phyloP scores from a whole-genome alignment of 441 rosid genomes.

The Erodium texanum region DNA sequence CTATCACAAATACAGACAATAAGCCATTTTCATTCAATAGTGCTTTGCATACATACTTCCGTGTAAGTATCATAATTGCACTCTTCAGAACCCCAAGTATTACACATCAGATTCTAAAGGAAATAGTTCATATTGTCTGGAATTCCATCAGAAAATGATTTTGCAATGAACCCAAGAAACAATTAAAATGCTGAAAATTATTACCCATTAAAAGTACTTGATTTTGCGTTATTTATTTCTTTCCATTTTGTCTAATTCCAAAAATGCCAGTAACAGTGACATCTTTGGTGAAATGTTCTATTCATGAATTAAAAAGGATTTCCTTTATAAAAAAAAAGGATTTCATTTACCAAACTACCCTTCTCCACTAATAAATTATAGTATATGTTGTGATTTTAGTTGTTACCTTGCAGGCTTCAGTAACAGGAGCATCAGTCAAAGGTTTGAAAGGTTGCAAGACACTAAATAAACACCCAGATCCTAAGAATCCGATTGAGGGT shows the following conservation, averaged over 20 bases:
- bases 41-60: conserved; percentile 85
- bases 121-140: not conserved
- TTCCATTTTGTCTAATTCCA: too few species aligned
- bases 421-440: conserved; percentile 53
- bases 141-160: not conserved
- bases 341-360: not conserved
- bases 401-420: conserved; percentile 59
- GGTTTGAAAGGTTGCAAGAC: conserved; percentile 90
- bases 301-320: not conserved
- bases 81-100: conserved; percentile 11
- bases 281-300: too few species aligned
- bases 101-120: not conserved
- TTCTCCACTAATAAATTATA: not conserved
- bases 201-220: not conserved
- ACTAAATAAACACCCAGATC: conserved; percentile 86
- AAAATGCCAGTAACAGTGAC: too few species aligned
- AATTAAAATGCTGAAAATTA: not conserved
- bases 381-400: conserved; percentile 8
- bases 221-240: not conserved
- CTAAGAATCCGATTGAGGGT: conserved; percentile 68
- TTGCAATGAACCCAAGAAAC: not conserved
- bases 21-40: conserved; percentile 72
- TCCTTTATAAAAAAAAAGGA: not conserved
- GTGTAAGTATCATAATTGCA: conserved; percentile 31
- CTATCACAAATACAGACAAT: conserved; percentile 58